Percentiles rank a stretch among this genome's conserved stretches.
These are phyloP conservation scores for Dentipellis sp. DNA, from an alignment of 768 basidiomycete genomes.

Conservation along the genomic window DNA sequence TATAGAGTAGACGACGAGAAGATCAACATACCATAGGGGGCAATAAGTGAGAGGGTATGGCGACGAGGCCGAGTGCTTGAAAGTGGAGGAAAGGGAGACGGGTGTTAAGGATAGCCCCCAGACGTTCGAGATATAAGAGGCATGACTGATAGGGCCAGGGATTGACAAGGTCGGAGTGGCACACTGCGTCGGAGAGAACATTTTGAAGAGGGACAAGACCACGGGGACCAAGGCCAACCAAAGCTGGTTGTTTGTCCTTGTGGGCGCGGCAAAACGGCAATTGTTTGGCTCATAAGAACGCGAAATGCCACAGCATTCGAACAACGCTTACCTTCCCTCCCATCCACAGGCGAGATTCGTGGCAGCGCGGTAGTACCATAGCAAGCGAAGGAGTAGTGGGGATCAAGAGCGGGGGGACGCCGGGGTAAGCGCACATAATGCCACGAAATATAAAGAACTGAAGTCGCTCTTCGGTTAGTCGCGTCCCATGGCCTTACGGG, in stretches of 20 bases:
- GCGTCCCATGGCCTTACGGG: background rate
- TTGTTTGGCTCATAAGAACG: slow-evolving; percentile 18
- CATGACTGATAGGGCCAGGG: background rate
- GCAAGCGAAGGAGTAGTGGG: no score
- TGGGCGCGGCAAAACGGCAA: slow-evolving; percentile 25
- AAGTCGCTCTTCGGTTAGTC: background rate
- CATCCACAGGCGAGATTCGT: no score
- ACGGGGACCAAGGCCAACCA: slow-evolving; percentile 14
- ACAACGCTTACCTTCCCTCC: slow-evolving; percentile 2
- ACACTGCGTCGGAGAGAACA: slow-evolving; percentile 6
- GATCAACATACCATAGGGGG: no score
- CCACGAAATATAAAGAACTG: background rate
- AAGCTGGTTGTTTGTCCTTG: slow-evolving; percentile 38
- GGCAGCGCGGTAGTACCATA: no score
- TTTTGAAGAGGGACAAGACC: background rate
- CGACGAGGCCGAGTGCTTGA: background rate
- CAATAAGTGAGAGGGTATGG: background rate
- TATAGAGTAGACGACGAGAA: no score
- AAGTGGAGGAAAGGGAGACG: background rate
- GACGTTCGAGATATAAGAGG: background rate
- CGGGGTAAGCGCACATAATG: background rate
- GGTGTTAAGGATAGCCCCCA: background rate
- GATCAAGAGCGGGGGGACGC: no score
- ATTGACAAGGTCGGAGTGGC: background rate
- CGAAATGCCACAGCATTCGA: background rate